Evolutionary conservation across 805 yeast species (phyloP).

Genomic region (Kluyveromyces dobzhanskii): DNA sequence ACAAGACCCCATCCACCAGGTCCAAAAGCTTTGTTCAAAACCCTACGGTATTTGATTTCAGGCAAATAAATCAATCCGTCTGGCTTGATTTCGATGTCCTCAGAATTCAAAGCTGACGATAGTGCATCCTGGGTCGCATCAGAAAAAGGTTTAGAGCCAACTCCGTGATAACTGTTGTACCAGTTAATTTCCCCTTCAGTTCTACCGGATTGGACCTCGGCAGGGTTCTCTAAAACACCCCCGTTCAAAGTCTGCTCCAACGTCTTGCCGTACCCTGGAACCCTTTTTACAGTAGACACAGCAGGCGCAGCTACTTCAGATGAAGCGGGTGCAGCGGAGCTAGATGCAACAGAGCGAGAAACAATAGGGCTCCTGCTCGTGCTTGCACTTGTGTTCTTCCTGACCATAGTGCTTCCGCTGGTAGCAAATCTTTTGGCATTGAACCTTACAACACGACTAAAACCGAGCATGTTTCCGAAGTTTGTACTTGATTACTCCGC

Average conservation of each 20-base stretch:
- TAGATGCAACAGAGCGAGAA: constrained; percentile 4
- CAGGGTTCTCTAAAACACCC: constrained; percentile 6
- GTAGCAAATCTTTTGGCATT: constrained; percentile 11
- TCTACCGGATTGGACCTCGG: background rate
- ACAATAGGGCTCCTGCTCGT: background rate
- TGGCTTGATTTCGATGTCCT: constrained; percentile 89
- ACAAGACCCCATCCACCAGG: constrained; percentile 99
- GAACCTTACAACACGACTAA: background rate
- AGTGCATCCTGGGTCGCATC: constrained; percentile 52
- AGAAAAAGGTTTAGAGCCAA: constrained; percentile 72
- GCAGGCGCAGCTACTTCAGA: constrained; percentile 6
- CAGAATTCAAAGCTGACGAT: constrained; percentile 49
- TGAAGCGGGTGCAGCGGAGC: background rate
- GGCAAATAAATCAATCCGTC: constrained; percentile 90
- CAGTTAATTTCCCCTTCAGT: constrained; percentile 42
- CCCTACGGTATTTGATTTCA: constrained; percentile 89
- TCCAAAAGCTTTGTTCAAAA: constrained; percentile 85
- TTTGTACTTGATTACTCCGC: too few relatives aligned
- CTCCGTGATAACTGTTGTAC: constrained; percentile 81
- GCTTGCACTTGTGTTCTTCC: constrained; percentile 1
- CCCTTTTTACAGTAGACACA: constrained; percentile 6
- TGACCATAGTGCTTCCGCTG: constrained; percentile 17
- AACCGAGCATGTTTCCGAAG: background rate
- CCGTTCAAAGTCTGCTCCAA: constrained; percentile 13
- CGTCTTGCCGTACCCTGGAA: constrained; percentile 9